These are phyloP conservation scores for Plasmopara muralis DNA, from an alignment of 352 stramenopile species.

Conservation along the genomic window DNA sequence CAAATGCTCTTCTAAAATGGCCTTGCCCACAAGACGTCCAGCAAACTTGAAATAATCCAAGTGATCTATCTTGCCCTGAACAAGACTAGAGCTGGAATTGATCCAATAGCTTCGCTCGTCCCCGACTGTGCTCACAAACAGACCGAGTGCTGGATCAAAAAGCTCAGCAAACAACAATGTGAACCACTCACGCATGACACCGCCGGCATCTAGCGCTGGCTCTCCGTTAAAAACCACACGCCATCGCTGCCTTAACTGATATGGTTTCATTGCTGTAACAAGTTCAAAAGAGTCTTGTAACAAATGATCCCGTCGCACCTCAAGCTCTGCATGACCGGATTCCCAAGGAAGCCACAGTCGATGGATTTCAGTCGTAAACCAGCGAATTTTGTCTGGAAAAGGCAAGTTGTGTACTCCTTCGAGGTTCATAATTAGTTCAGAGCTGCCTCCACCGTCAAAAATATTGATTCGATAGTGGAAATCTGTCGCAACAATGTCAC, in stretches of 20 bases:
- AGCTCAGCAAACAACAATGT: slow-evolving; percentile 74
- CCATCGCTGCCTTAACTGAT: slow-evolving; percentile 78
- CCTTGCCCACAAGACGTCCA: slow-evolving; percentile 79
- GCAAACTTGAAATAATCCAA: slow-evolving; percentile 78
- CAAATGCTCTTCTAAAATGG: slow-evolving; percentile 80
- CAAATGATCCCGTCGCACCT: slow-evolving; percentile 72
- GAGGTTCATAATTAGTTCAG: slow-evolving; percentile 80
- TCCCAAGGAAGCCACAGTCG: slow-evolving; percentile 79
- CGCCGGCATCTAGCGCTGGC: slow-evolving; percentile 78
- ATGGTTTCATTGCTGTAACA: slow-evolving; percentile 69
- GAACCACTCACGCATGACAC: slow-evolving; percentile 89
- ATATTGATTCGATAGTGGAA: slow-evolving; percentile 84
- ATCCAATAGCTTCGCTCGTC: slow-evolving; percentile 83
- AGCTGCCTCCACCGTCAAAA: slow-evolving; percentile 53
- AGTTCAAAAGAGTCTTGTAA: slow-evolving; percentile 84
- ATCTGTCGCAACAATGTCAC: slow-evolving; percentile 64
- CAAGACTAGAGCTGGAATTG: slow-evolving; percentile 59
- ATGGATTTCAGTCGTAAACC: slow-evolving; percentile 81
- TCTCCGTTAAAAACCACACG: slow-evolving; percentile 84
- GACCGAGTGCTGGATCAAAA: slow-evolving; percentile 70
- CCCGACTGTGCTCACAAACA: slow-evolving; percentile 67
- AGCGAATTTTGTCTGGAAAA: slow-evolving; percentile 71
- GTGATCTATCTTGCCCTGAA: slow-evolving; percentile 41
- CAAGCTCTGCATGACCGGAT: slow-evolving; percentile 67
- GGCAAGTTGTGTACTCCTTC: slow-evolving; percentile 72